Percentiles rank a stretch among this genome's conserved stretches.
Evolutionary conservation across 768 basidiomycete species (phyloP).

Genomic region (Mycena latifolia): DNA sequence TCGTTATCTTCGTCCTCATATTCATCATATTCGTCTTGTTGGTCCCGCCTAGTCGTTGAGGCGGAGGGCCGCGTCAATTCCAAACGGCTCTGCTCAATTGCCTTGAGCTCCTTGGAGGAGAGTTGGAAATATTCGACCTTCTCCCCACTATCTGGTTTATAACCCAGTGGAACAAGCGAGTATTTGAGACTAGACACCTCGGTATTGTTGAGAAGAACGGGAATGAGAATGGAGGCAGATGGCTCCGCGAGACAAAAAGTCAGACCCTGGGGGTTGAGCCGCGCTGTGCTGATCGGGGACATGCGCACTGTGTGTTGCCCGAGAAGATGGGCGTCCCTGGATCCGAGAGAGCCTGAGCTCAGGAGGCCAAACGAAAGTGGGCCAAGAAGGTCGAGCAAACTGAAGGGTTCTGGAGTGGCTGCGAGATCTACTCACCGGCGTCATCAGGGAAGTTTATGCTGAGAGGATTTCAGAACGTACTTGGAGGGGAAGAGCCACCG

Average conservation of each 20-base stretch:
- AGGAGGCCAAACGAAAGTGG: conserved; percentile 66
- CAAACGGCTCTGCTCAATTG: conserved; percentile 70
- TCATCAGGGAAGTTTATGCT: conserved; percentile 42
- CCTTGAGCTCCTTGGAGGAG: conserved; percentile 72
- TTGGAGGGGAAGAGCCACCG: conserved; percentile 35
- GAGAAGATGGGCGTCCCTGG: conserved; percentile 71
- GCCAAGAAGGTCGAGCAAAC: conserved; percentile 62
- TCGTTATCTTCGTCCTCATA: conserved; percentile 79
- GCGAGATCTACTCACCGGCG: conserved; percentile 43
- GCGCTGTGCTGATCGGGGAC: conserved; percentile 94
- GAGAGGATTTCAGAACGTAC: conserved; percentile 41
- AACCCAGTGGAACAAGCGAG: conserved; percentile 75
- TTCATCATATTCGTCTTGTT: conserved; percentile 71
- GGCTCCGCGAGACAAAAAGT: conserved; percentile 79
- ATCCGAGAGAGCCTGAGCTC: conserved; percentile 49
- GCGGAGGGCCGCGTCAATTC: conserved; percentile 58
- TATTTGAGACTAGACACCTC: conserved; percentile 79
- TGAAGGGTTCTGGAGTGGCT: conserved; percentile 58
- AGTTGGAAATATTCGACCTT: conserved; percentile 70
- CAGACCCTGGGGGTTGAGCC: conserved; percentile 81
- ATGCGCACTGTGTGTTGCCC: conserved; percentile 94
- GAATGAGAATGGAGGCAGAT: conserved; percentile 72
- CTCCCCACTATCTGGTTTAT: conserved; percentile 52
- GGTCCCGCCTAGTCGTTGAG: conserved; percentile 41
- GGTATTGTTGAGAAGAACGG: conserved; percentile 93